Base-by-base conservation (phyloP, 805 yeast genomes). In the Saccharomycopsis amapae region DNA sequence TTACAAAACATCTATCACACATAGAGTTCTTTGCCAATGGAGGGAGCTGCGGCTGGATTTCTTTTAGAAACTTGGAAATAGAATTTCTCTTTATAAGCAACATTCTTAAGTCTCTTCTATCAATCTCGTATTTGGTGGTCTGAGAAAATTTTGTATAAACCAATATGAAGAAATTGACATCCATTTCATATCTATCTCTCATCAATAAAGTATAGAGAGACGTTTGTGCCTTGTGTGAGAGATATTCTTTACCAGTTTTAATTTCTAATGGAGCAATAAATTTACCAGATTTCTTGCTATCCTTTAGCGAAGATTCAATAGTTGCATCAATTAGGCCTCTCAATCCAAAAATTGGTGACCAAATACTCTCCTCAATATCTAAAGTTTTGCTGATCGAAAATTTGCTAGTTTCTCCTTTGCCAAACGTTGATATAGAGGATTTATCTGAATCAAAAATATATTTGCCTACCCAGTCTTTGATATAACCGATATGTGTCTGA, bases 311-410 rank as follows among this genome's bases (percentile, higher is more conserved):
- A 0, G 84, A 82, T 53, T 82, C 83, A 1, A 87, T 71, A 0
- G 96, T 87, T 2, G 82, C 96, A 65, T 93, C 99, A 15, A 89
- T 78, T 55, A 81, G 76, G 0, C 99, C 99, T 54, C 86, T 77
- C 6, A 93, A 63, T 0, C 99, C 99, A 65, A 75, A 88, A 58
- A 76, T 73, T 0, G 97, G 95, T 0, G 97, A 86, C 87, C 95
- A 80, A 12, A 93, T 81, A 55, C 80, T 84, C 56, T 93, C 97
- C 62, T 93, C 99, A 7, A 86, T 76, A 57, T 85, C 96, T 28
- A 86, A 66, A 6, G 88, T 74, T 47, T 81, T 78, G 13, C 76
- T 67, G 0, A 84, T 78, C 0, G 81, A 68, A 35, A 79, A 67
- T 9, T 64, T 63, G 1, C 73, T 60, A 7, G n/a, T 56, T 44